phyloP scores from a whole-genome alignment of 345 rosid species.

The Murraya koenigii region DNA sequence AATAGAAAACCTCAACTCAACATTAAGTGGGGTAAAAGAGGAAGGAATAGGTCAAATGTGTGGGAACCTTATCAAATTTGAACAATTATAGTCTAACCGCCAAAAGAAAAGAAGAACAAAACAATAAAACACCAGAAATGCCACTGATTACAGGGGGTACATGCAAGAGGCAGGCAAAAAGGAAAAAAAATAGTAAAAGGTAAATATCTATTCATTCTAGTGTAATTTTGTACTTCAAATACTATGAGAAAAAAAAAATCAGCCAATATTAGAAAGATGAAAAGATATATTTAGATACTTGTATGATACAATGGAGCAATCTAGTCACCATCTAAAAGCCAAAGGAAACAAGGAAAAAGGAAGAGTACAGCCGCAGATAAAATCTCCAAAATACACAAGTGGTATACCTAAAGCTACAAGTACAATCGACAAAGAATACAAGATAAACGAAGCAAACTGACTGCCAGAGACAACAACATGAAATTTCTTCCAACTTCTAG shows the following conservation, averaged over 20 bases:
- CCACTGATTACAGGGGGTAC: not conserved
- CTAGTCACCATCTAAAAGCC: conserved; percentile 2
- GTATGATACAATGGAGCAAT: conserved; percentile 11
- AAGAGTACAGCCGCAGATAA: conserved; percentile 4
- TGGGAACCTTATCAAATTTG: not conserved
- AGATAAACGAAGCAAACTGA: conserved; percentile 8
- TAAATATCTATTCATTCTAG: not conserved
- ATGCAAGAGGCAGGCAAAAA: not conserved
- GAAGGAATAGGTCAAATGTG: not conserved
- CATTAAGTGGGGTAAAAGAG: not conserved
- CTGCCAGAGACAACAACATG: not conserved
- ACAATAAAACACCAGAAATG: not conserved
- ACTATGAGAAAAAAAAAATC: not conserved
- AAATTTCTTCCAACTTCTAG: not conserved
- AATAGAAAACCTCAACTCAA: not conserved
- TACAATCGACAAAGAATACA: not conserved
- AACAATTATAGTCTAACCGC: not conserved
- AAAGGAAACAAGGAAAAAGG: conserved; percentile 1
- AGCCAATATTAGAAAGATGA: not conserved
- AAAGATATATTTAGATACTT: conserved; percentile 7
- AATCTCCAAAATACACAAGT: conserved; percentile 3
- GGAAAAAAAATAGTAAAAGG: not conserved
- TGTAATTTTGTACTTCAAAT: not conserved
- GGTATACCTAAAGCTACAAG: conserved; percentile 9
- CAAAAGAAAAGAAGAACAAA: not conserved